phyloP scores from a whole-genome alignment of 2,329 filamentous ascomycete species.

The Phaeosphaeria sp. region DNA sequence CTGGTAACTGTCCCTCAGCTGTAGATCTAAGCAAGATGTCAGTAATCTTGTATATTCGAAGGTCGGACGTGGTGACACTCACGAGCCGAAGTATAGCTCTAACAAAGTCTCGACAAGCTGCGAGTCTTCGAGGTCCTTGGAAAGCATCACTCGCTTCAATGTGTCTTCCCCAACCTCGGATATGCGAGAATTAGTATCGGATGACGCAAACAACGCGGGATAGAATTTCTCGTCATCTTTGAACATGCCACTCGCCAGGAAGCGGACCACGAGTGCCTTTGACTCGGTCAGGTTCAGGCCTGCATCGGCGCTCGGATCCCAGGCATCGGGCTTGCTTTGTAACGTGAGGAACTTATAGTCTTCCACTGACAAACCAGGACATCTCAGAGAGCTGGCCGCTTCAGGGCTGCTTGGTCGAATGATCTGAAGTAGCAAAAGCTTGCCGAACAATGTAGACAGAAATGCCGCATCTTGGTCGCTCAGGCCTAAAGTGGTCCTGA shows the following conservation, averaged over 20 bases:
- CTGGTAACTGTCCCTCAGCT: conserved; percentile 51
- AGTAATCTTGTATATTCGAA: not conserved
- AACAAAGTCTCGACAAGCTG: conserved; percentile 71
- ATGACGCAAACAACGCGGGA: conserved; percentile 81
- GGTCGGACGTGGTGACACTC: conserved; percentile 9
- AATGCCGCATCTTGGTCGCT: conserved; percentile 75
- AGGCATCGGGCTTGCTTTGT: conserved; percentile 72
- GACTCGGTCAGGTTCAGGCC: conserved; percentile 73
- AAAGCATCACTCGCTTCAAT: conserved; percentile 75
- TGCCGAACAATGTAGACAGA: conserved; percentile 76
- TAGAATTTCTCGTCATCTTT: conserved; percentile 82
- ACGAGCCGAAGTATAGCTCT: conserved; percentile 69
- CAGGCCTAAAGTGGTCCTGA: conserved; percentile 72
- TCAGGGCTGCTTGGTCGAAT: conserved; percentile 49
- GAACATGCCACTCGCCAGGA: conserved; percentile 87
- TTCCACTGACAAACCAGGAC: conserved; percentile 67
- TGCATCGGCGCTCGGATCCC: conserved; percentile 66
- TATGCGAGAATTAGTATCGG: conserved; percentile 81
- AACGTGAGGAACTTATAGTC: conserved; percentile 74
- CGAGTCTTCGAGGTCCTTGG: conserved; percentile 74
- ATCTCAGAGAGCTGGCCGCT: conserved; percentile 48
- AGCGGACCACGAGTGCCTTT: conserved; percentile 71
- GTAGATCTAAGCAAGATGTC: conserved; percentile 19
- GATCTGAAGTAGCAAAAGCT: conserved; percentile 72
- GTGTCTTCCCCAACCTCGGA: conserved; percentile 88